A percentile compares a stretch with the other conserved stretches of the same genome.
Conservation (phyloP, 129 eudicot species). For the Helianthus annuus region HanXRQr2.0-SUNRISE NC_035439.2:98752921-98753420, state of each 20-base stretch:
- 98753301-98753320: slow-evolving; percentile 44
- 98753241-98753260: slow-evolving; percentile 11
- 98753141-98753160: slow-evolving; percentile 53
- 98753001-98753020: slow-evolving; percentile 31
- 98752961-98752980: slow-evolving; percentile 33
- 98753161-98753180: slow-evolving; percentile 55
- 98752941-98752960: slow-evolving; percentile 20
- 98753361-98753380: slow-evolving; percentile 56
- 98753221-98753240: slow-evolving; percentile 10
- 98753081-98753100: slow-evolving; percentile 47
- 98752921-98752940: slow-evolving; percentile 39
- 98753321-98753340: slow-evolving; percentile 44
- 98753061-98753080: slow-evolving; percentile 52
- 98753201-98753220: slow-evolving; percentile 5
- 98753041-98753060: slow-evolving; percentile 54
- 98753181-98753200: slow-evolving; percentile 30
- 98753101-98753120: slow-evolving; percentile 48
- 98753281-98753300: slow-evolving; percentile 32
- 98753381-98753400: slow-evolving; percentile 50
- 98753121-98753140: slow-evolving; percentile 43
- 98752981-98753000: slow-evolving; percentile 75
- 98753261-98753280: slow-evolving; percentile 50
- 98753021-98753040: slow-evolving; percentile 7
- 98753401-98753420: slow-evolving; percentile 48
- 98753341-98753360: slow-evolving; percentile 47